phyloP scores from a whole-genome alignment of 768 basidiomycete species.

The Fomitopsis pulvina region DNA sequence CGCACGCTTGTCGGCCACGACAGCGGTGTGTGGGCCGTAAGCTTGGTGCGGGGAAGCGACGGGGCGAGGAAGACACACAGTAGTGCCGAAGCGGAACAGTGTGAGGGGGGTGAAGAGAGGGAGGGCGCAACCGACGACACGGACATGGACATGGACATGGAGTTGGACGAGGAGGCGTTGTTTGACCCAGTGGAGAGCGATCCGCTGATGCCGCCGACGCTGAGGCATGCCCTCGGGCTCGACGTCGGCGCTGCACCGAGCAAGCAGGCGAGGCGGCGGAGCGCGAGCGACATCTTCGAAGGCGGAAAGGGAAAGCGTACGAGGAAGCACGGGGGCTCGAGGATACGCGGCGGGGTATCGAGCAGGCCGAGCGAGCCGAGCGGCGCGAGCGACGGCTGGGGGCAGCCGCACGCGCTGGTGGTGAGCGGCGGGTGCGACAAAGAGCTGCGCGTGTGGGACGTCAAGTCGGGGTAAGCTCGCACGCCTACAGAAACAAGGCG shows the following conservation, averaged over 20 bases:
- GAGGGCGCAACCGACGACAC: background rate
- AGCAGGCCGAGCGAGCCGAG: conserved; percentile 18
- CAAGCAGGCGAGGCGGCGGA: conserved; percentile 2
- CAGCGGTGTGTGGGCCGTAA: conserved; percentile 88
- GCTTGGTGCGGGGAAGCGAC: conserved; percentile 51
- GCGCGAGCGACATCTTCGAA: conserved; percentile 1
- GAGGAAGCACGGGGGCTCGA: background rate
- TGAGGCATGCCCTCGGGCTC: conserved; percentile 47
- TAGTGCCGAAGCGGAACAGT: background rate
- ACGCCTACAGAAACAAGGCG: conserved; percentile 17
- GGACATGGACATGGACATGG: background rate
- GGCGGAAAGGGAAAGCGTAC: background rate
- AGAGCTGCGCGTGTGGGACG: conserved; percentile 88
- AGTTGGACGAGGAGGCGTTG: background rate
- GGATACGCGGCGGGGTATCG: background rate
- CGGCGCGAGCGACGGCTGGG: conserved; percentile 70
- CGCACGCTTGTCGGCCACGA: conserved; percentile 82
- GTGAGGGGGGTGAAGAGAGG: background rate
- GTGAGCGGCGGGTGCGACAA: conserved; percentile 95
- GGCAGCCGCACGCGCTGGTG: conserved; percentile 74
- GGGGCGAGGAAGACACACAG: background rate
- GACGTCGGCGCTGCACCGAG: conserved; percentile 17
- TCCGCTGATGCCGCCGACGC: conserved; percentile 29
- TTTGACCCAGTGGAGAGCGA: conserved; percentile 11
- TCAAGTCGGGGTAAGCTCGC: conserved; percentile 63